These are phyloP conservation scores for Candida dajiaensis DNA, from an alignment of 805 yeast species.

Conservation along the genomic window DNA sequence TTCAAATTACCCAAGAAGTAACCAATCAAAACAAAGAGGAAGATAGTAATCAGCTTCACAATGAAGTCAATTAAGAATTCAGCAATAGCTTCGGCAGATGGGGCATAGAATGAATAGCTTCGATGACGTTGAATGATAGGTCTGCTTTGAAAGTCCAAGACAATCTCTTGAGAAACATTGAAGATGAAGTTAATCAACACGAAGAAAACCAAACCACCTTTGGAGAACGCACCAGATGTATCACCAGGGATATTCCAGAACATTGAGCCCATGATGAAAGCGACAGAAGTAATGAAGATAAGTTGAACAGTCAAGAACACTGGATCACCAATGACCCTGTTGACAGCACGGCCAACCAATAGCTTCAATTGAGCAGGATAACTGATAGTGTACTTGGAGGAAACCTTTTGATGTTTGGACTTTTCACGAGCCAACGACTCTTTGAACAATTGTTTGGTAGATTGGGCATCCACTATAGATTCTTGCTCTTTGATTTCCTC, in stretches of 20 bases:
- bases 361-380: slow-evolving; percentile 44
- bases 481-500: slow-evolving; percentile 30
- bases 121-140: slow-evolving; percentile 65
- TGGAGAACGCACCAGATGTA: slow-evolving; percentile 42
- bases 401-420: slow-evolving; percentile 36
- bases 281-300: slow-evolving; percentile 42
- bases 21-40: slow-evolving; percentile 39
- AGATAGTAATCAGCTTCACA: slow-evolving; percentile 40
- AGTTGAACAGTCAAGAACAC: slow-evolving; percentile 37
- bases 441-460: slow-evolving; percentile 22
- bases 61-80: slow-evolving; percentile 57
- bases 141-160: slow-evolving; percentile 39
- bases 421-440: slow-evolving; percentile 43
- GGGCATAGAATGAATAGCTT: slow-evolving; percentile 62
- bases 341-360: slow-evolving; percentile 36
- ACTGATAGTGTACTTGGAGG: slow-evolving; percentile 45
- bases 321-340: slow-evolving; percentile 42
- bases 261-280: slow-evolving; percentile 48
- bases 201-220: slow-evolving; percentile 61
- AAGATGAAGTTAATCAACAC: slow-evolving; percentile 55
- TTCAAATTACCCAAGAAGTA: slow-evolving; percentile 53
- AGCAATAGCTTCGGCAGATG: slow-evolving; percentile 67
- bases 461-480: slow-evolving; percentile 7
- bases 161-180: slow-evolving; percentile 48
- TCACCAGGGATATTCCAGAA: slow-evolving; percentile 40